phyloP scores from a whole-genome alignment of 305 asterid genomes.

The Nicotiana rustica region DNA sequence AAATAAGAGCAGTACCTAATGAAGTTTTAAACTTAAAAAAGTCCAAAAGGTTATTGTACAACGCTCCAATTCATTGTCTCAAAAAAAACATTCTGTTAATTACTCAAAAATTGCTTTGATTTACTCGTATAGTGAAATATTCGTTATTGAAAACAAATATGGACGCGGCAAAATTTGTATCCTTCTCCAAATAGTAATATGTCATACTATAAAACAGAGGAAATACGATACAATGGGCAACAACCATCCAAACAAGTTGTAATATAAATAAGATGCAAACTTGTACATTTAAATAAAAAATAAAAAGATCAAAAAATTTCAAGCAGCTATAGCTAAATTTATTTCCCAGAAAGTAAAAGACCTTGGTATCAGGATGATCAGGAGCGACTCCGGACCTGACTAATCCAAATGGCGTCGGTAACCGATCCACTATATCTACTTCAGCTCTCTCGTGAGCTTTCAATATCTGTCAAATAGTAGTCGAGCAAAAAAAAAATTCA shows the following conservation, averaged over 20 bases:
- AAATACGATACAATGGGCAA: too few species aligned
- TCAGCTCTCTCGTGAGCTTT: conserved; percentile 74
- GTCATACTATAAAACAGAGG: too few species aligned
- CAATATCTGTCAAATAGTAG: conserved; percentile 55
- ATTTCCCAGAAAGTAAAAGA: conserved; percentile 18
- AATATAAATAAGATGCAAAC: neutral
- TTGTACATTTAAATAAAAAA: neutral
- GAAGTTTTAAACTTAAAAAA: neutral
- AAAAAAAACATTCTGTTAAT: neutral
- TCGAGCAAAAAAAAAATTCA: neutral
- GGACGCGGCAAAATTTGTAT: neutral
- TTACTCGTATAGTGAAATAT: neutral
- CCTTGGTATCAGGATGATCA: conserved; percentile 98
- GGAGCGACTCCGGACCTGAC: conserved; percentile 97
- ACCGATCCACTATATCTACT: conserved; percentile 89
- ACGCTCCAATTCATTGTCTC: neutral
- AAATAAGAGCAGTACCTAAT: conserved; percentile 37
- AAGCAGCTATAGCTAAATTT: neutral
- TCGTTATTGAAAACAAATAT: neutral
- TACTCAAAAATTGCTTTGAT: neutral
- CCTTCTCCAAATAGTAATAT: conserved; percentile 3
- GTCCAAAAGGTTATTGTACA: neutral
- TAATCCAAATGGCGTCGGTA: conserved; percentile 93
- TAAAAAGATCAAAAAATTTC: neutral
- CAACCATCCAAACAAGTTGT: too few species aligned